These are phyloP conservation scores for Ophiostoma perfectum DNA, from an alignment of 2,329 filamentous ascomycete species.

Conservation along the genomic window DNA sequence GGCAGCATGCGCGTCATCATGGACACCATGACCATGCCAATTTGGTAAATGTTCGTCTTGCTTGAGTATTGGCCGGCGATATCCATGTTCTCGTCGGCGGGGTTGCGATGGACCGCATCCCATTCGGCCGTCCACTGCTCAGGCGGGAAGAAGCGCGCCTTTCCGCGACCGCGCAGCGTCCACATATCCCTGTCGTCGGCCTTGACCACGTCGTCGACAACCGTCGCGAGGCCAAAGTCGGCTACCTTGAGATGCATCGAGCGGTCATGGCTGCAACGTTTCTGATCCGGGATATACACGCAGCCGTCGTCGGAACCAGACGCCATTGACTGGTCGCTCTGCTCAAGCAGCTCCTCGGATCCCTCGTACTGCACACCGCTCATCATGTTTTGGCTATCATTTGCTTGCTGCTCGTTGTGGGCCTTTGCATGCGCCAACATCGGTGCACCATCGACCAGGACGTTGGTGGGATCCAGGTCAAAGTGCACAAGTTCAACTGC, in stretches of 20 bases:
- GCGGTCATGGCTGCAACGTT: background rate
- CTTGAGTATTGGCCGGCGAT: conserved; percentile 23
- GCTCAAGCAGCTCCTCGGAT: too few relatives aligned
- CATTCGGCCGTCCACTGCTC: conserved; percentile 27
- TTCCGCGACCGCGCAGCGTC: conserved; percentile 17
- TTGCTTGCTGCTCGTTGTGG: background rate
- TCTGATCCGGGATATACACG: too few relatives aligned
- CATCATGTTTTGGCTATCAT: background rate
- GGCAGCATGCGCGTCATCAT: conserved; percentile 7
- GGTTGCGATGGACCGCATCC: conserved; percentile 17
- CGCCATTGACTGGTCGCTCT: too few relatives aligned
- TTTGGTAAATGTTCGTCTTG: conserved; percentile 25
- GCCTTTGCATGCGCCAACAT: background rate
- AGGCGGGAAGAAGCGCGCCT: conserved; percentile 17
- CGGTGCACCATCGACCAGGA: conserved; percentile 20
- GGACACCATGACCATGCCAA: conserved; percentile 18
- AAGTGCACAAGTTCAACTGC: background rate
- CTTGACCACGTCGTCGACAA: background rate
- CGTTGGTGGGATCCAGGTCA: conserved; percentile 23
- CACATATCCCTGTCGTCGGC: conserved; percentile 2
- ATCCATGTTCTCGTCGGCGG: background rate
- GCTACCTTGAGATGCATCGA: conserved; percentile 21
- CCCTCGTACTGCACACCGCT: too few relatives aligned
- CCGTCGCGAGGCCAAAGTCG: conserved; percentile 22
- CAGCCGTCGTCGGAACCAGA: background rate